Conservation (phyloP, 1,284 basidiomycete genomes). For the Coniferiporia weirii region DNA sequence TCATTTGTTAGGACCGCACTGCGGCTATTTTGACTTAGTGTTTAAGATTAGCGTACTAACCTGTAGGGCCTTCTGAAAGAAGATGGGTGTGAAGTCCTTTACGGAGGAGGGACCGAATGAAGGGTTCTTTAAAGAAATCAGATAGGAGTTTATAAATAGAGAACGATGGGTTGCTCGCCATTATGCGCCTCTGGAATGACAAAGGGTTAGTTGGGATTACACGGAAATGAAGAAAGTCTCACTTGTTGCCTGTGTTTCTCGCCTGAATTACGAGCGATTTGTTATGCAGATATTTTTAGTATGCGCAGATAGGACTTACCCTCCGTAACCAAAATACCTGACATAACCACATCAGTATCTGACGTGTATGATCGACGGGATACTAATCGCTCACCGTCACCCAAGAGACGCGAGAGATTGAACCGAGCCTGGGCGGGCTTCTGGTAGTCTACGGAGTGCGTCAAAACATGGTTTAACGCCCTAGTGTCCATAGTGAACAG, state of each 20-base stretch:
- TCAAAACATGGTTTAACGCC: slow-evolving; percentile 46
- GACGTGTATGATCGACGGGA: neutral
- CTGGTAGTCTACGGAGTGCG: slow-evolving; percentile 41
- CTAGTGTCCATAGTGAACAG: slow-evolving; percentile 45
- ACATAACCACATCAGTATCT: neutral
- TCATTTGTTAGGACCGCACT: no score
- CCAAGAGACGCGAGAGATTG: slow-evolving; percentile 36
- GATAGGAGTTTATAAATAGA: neutral
- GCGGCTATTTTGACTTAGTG: neutral
- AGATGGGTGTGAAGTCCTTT: slow-evolving; percentile 20
- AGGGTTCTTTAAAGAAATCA: slow-evolving; percentile 17
- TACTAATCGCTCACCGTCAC: slow-evolving; percentile 32
- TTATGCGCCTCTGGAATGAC: slow-evolving; percentile 11
- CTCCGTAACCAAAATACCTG: slow-evolving; percentile 18
- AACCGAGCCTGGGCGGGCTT: slow-evolving; percentile 37
- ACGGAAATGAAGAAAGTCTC: neutral
- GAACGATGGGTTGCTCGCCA: neutral
- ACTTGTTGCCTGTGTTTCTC: slow-evolving; percentile 18
- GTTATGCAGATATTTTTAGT: neutral
- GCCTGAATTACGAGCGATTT: neutral
- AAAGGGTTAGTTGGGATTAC: neutral
- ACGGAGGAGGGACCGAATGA: slow-evolving; percentile 20
- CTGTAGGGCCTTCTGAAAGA: slow-evolving; percentile 20
- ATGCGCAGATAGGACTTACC: slow-evolving; percentile 1
- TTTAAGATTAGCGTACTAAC: slow-evolving; percentile 1